phyloP scores from a whole-genome alignment of 495 filamentous ascomycete genomes.

The Podospora appendiculata region DNA sequence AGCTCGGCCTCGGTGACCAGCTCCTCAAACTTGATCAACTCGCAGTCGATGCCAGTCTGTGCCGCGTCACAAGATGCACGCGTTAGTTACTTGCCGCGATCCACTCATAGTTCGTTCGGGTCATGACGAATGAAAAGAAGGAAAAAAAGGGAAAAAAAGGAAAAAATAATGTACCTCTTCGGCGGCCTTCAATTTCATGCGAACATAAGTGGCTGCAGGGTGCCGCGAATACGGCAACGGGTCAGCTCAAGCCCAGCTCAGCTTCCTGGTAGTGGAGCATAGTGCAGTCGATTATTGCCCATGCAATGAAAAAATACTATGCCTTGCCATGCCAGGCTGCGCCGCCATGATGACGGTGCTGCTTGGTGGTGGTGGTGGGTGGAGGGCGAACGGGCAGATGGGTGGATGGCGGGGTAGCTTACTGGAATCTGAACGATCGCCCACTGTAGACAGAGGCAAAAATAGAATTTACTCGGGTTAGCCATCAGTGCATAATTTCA shows the following conservation, averaged over 20 bases:
- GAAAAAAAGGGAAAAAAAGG: no score
- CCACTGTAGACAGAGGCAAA: constrained; percentile 48
- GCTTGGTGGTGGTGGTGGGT: background rate
- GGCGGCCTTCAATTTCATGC: constrained; percentile 98
- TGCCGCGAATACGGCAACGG: background rate
- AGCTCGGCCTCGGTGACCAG: constrained; percentile 78
- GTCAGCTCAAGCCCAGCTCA: background rate
- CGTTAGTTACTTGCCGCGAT: no score
- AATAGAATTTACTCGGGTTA: background rate
- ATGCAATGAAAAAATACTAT: no score
- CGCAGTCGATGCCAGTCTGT: constrained; percentile 65
- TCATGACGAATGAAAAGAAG: no score
- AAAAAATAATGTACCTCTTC: constrained; percentile 57
- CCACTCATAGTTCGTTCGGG: no score
- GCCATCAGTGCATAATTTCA: background rate
- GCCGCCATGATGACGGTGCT: background rate
- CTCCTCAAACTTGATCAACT: constrained; percentile 74
- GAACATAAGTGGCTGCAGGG: constrained; percentile 82
- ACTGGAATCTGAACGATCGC: constrained; percentile 89
- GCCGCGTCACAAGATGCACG: no score
- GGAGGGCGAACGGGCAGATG: background rate
- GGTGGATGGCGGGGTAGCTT: constrained; percentile 23
- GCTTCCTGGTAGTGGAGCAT: no score
- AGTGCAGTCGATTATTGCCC: background rate
- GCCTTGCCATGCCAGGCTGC: background rate